phyloP scores from a whole-genome alignment of 1,284 basidiomycete species.

The Macrocystidia cucumis region DNA sequence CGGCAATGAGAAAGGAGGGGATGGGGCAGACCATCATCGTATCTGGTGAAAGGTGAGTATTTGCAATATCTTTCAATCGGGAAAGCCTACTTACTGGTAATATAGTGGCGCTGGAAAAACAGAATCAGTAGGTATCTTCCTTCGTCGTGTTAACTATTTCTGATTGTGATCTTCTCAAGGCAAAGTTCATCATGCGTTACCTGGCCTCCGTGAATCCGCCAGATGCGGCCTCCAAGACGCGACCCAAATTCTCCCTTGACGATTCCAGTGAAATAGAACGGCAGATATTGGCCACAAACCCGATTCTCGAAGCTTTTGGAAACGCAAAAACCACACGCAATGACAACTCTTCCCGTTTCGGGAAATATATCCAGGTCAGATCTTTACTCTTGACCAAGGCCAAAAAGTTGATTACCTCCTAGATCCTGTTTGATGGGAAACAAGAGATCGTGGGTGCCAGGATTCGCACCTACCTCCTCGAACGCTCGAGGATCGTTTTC shows the following conservation, averaged over 20 bases:
- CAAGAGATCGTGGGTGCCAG: constrained; percentile 97
- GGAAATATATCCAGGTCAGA: constrained; percentile 96
- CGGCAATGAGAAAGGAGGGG: constrained; percentile 92
- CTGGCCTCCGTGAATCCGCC: constrained; percentile 96
- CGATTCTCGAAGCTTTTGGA: constrained; percentile 97
- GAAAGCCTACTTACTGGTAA: constrained; percentile 3
- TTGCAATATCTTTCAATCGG: constrained; percentile 3
- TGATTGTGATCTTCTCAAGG: constrained; percentile 33
- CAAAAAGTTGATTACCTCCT: constrained; percentile 7
- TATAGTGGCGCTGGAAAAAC: constrained; percentile 96
- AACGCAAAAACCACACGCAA: constrained; percentile 99
- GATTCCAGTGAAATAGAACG: constrained; percentile 92
- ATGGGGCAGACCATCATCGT: constrained; percentile 99
- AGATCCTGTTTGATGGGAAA: constrained; percentile 94
- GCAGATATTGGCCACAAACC: constrained; percentile 97
- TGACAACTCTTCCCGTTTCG: constrained; percentile 98
- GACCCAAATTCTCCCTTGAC: constrained; percentile 65
- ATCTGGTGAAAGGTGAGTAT: constrained; percentile 87
- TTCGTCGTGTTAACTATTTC: constrained; percentile 4
- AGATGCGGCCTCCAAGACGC: constrained; percentile 51
- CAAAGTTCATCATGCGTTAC: constrained; percentile 99
- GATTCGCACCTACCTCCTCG: constrained; percentile 95
- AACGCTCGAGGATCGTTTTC: constrained; percentile 95
- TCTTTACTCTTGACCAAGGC: constrained; percentile 1
- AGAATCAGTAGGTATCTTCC: constrained; percentile 65